A percentile compares a stretch with the other conserved stretches of the same genome.
Evolutionary conservation across 495 filamentous ascomycete species (phyloP).

Genomic region (Trichoderma reesei): DNA sequence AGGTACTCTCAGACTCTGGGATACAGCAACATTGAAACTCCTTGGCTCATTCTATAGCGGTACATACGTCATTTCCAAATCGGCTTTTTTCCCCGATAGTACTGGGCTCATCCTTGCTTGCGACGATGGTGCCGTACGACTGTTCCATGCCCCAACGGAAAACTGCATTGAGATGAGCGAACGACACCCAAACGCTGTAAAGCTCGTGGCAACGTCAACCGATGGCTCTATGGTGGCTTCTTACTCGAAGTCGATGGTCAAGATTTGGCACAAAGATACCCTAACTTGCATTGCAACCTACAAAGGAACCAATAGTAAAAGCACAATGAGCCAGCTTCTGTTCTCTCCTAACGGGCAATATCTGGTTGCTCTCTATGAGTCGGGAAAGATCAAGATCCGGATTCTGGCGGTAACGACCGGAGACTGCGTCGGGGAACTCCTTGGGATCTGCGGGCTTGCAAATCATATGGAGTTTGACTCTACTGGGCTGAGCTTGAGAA

Average conservation of each 20-base stretch:
- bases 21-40: neutral
- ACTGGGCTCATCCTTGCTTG: neutral
- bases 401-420: neutral
- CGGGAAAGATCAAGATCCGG: neutral
- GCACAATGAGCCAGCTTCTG: neutral
- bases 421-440: neutral
- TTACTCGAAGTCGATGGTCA: neutral
- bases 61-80: neutral
- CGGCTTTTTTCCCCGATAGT: neutral
- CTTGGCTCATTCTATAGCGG: neutral
- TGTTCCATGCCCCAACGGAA: neutral
- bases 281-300: neutral
- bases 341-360: neutral
- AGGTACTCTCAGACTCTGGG: neutral
- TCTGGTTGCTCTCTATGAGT: neutral
- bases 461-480: neutral
- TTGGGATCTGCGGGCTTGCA: neutral
- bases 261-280: neutral
- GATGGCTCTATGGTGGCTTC: neutral
- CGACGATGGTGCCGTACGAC: neutral
- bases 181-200: neutral
- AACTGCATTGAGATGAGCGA: neutral
- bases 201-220: neutral
- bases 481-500: neutral
- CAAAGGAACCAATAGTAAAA: neutral